phyloP scores from a whole-genome alignment of 345 rosid species.

The Dipteronia sinensis region DNA sequence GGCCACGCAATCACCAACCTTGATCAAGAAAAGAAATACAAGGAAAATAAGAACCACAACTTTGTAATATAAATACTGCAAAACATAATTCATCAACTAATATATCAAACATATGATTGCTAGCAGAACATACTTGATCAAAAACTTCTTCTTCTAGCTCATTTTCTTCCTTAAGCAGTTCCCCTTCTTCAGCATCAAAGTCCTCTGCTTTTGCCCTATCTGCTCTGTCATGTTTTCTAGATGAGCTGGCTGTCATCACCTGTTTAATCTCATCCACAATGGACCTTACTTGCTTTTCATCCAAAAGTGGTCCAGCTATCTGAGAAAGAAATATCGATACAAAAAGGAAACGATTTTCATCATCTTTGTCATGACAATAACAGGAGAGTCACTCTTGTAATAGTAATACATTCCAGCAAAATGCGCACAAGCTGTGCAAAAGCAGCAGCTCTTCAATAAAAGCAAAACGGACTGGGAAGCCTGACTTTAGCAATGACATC shows the following conservation, averaged over 20 bases:
- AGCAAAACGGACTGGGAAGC: not conserved
- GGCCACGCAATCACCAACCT: conserved; percentile 79
- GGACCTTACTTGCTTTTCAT: conserved; percentile 60
- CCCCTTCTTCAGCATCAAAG: conserved; percentile 73
- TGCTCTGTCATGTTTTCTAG: conserved; percentile 60
- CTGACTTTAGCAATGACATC: not conserved
- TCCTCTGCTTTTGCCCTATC: conserved; percentile 67
- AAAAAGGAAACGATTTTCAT: not conserved
- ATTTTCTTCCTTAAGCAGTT: conserved; percentile 65
- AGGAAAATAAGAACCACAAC: conserved; percentile 14
- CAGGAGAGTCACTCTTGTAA: not conserved
- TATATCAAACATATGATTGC: not conserved
- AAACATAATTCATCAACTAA: conserved; percentile 8
- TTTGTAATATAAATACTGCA: not conserved
- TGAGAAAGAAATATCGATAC: conserved; percentile 20
- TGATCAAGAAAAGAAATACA: conserved; percentile 23
- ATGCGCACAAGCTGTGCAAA: not conserved
- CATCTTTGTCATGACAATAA: not conserved
- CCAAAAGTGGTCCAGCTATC: conserved; percentile 60
- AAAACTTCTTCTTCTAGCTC: conserved; percentile 80
- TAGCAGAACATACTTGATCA: conserved; percentile 44
- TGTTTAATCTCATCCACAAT: conserved; percentile 64
- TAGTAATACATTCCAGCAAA: not conserved
- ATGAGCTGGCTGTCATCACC: conserved; percentile 60
- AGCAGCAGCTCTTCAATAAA: not conserved